Conservation (phyloP, 345 rosid species). For the Erysimum cheiranthoides region DNA sequence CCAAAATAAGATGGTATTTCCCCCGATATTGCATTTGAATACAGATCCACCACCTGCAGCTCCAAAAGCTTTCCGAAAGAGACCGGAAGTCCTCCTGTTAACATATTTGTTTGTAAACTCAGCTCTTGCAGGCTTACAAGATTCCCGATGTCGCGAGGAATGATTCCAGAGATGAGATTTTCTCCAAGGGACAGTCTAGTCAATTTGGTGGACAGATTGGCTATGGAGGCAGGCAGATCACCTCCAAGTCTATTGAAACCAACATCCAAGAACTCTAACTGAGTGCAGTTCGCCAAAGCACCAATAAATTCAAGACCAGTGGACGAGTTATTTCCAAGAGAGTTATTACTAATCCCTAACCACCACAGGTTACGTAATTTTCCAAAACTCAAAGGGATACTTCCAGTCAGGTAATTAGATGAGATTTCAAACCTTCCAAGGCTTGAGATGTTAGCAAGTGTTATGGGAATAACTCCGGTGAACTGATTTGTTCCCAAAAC, state of each 20-base stretch:
- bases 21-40: slow-evolving; percentile 41
- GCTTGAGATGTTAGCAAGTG: slow-evolving; percentile 41
- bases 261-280: slow-evolving; percentile 30
- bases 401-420: slow-evolving; percentile 29
- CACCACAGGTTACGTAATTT: slow-evolving; percentile 26
- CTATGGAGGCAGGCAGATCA: slow-evolving; percentile 37
- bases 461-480: slow-evolving; percentile 35
- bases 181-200: slow-evolving; percentile 32
- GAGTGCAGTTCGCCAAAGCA: slow-evolving; percentile 35
- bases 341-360: slow-evolving; percentile 16
- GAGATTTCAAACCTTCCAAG: slow-evolving; percentile 34
- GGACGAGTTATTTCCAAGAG: slow-evolving; percentile 14
- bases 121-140: slow-evolving; percentile 35
- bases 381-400: slow-evolving; percentile 34
- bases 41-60: slow-evolving; percentile 28
- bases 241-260: slow-evolving; percentile 38
- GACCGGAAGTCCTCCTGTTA: slow-evolving; percentile 39
- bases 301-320: slow-evolving; percentile 32
- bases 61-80: slow-evolving; percentile 37
- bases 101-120: slow-evolving; percentile 30
- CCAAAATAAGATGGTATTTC: slow-evolving; percentile 54
- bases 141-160: slow-evolving; percentile 35
- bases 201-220: slow-evolving; percentile 40
- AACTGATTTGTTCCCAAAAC: slow-evolving; percentile 22
- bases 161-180: slow-evolving; percentile 36